phyloP scores from a whole-genome alignment of 2,329 filamentous ascomycete genomes.

The Stagonosporopsis tanaceti region DNA sequence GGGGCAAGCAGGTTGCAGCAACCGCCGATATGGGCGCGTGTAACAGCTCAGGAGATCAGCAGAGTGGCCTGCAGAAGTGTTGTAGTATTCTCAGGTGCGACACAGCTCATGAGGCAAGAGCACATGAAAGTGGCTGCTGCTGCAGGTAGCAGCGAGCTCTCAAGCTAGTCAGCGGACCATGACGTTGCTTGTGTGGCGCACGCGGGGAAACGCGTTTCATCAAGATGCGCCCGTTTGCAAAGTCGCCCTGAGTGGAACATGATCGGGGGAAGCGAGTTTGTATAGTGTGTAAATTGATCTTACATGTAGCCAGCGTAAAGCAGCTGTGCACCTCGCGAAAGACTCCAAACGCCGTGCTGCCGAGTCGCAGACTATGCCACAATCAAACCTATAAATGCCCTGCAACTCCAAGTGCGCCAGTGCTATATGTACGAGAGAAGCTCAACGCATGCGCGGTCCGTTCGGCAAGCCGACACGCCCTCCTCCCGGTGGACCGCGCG shows the following conservation, averaged over 20 bases:
- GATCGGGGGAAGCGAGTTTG: slow-evolving; percentile 4
- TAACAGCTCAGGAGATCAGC: background rate
- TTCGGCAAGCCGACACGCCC: slow-evolving; percentile 49
- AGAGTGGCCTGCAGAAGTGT: background rate
- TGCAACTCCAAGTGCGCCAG: slow-evolving; percentile 30
- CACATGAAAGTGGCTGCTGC: slow-evolving; percentile 21
- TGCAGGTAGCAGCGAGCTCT: slow-evolving; percentile 11
- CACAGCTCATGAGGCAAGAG: slow-evolving; percentile 15
- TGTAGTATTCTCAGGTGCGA: background rate
- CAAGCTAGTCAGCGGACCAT: slow-evolving; percentile 20
- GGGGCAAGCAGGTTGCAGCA: slow-evolving; percentile 25
- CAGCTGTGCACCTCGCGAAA: background rate
- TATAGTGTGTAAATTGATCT: background rate
- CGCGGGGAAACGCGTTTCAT: slow-evolving; percentile 15
- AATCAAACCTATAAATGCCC: slow-evolving; percentile 7
- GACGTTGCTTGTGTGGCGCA: slow-evolving; percentile 23
- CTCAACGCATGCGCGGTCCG: slow-evolving; percentile 49
- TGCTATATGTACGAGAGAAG: slow-evolving; percentile 18
- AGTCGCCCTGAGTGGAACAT: background rate
- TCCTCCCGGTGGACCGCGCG: slow-evolving; percentile 39
- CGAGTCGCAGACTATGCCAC: slow-evolving; percentile 17
- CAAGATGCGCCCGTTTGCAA: slow-evolving; percentile 2
- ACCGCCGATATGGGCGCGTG: slow-evolving; percentile 5
- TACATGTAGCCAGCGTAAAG: slow-evolving; percentile 1
- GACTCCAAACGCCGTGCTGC: slow-evolving; percentile 12